Evolutionary conservation across 148 eudicot species (phyloP).

Genomic region (Fagopyrum homotropicum): DNA sequence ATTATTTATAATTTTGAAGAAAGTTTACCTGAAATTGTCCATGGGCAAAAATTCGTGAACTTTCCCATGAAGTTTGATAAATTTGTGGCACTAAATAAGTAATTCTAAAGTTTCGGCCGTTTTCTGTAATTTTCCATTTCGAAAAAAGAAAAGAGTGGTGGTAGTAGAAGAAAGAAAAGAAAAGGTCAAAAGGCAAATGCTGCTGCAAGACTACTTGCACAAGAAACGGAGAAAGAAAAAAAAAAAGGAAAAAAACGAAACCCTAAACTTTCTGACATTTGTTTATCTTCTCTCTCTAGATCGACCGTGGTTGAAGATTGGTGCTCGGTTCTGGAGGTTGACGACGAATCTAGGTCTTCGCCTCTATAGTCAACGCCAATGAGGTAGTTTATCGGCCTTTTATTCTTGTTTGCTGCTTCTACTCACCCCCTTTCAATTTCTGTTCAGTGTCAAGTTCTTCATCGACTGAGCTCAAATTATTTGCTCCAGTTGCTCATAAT

Average conservation of each 20-base stretch:
- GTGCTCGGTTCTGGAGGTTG: slow-evolving; percentile 1
- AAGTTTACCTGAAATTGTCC: no score
- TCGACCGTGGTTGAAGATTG: slow-evolving; percentile 7
- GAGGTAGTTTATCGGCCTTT: slow-evolving; percentile 10
- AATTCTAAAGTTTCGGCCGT: not conserved
- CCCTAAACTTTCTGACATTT: slow-evolving; percentile 5
- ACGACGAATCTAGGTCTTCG: slow-evolving; percentile 8
- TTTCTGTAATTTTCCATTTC: not conserved
- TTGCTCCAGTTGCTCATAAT: not conserved
- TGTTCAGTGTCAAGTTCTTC: not conserved
- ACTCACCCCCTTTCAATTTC: not conserved
- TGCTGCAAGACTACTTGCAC: not conserved
- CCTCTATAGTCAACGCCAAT: slow-evolving; percentile 4
- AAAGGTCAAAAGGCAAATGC: not conserved
- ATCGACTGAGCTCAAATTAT: not conserved
- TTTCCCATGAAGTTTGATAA: no score
- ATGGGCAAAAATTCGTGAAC: no score
- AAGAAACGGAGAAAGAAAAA: not conserved
- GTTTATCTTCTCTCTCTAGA: not conserved
- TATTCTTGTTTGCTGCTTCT: not conserved
- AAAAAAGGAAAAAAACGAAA: not conserved
- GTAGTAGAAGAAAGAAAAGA: not conserved
- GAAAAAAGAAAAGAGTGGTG: not conserved
- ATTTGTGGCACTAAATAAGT: no score
- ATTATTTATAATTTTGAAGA: no score